phyloP scores from a whole-genome alignment of 2,329 filamentous ascomycete genomes.

The Alternaria postmessia region DNA sequence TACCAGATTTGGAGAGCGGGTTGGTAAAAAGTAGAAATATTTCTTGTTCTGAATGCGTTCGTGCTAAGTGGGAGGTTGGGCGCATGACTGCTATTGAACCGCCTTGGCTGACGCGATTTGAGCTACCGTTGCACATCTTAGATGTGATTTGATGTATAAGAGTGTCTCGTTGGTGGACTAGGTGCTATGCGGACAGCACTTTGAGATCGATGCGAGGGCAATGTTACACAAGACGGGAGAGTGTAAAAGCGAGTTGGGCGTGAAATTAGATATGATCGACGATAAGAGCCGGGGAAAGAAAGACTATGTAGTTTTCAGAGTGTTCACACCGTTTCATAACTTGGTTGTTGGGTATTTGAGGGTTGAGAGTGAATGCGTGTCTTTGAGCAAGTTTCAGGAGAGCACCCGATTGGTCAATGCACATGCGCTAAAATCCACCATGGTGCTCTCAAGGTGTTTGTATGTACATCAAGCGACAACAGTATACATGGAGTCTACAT shows the following conservation, averaged over 20 bases:
- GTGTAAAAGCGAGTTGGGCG: neutral
- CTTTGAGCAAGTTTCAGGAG: conserved; percentile 50
- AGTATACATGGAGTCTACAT: neutral
- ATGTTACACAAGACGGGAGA: neutral
- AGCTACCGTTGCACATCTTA: conserved; percentile 44
- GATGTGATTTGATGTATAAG: neutral
- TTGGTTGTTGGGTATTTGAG: conserved; percentile 4
- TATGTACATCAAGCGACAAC: neutral
- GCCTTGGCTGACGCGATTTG: conserved; percentile 42
- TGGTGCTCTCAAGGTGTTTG: conserved; percentile 25
- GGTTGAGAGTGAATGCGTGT: conserved; percentile 38
- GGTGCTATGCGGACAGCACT: neutral
- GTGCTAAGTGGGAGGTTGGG: conserved; percentile 21
- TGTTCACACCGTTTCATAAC: neutral
- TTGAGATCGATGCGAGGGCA: neutral
- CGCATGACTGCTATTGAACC: conserved; percentile 47
- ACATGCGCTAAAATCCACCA: conserved; percentile 26
- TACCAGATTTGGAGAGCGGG: conserved; percentile 28
- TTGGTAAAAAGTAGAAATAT: conserved; percentile 43
- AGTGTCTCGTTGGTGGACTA: neutral
- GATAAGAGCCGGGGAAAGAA: neutral
- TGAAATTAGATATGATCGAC: neutral
- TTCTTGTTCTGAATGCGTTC: conserved; percentile 24
- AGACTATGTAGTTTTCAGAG: neutral
- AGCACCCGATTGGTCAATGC: conserved; percentile 41